Base-by-base conservation (phyloP, 176 grass and related monocot genomes). In the Oryza meyeriana region DNA sequence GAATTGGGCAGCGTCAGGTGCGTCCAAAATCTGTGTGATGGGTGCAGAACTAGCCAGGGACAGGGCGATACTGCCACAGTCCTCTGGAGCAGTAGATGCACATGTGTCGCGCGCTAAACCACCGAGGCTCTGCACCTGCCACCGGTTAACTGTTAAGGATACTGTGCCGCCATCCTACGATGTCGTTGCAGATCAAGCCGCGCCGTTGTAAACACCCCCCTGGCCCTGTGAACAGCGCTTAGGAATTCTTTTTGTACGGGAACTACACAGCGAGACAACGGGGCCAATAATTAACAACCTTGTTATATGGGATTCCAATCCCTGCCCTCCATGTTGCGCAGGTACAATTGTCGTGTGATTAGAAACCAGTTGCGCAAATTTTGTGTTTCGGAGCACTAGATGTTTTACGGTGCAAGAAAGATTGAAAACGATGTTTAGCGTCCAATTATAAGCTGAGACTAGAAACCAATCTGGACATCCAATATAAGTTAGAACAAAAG, bases 111-210 rank as follows among this genome's bases (percentile, higher is more conserved):
- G 5, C 31, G 33, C 41, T 35, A 16, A 31, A 6, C 0, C 73
- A 57, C 25, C 30, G 31, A 14, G 39, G 38, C 39, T 44, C 44
- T 20, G 17, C 44, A 20, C 3, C 26, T 6, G 14, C 29, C 7
- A 30, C 29, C 63, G 29, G 33, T 10, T 42, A 70, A 22, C 14
- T 27, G 78, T 59, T 48, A 22, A 41, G 16, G 66, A 3, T 1
- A 80, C 48, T 81, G 78, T 80, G 66, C n/a, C 24, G 66, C 66
- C 66, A 61, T 41, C 32, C 25, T 70, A 30, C 24, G 17, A 71
- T n/a, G 79, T 32, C 57, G 65, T 31, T 13, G 42, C 22, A 10
- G 20, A 41, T 42, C 38, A 14, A 44, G 42, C 42, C 42, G 47
- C 47, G 47, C 17, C 47, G 34, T 26, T 27, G 61, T 48, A n/a